Conservation (phyloP, 2,329 filamentous ascomycete genomes). For the Ophiostoma fasciatum region DNA sequence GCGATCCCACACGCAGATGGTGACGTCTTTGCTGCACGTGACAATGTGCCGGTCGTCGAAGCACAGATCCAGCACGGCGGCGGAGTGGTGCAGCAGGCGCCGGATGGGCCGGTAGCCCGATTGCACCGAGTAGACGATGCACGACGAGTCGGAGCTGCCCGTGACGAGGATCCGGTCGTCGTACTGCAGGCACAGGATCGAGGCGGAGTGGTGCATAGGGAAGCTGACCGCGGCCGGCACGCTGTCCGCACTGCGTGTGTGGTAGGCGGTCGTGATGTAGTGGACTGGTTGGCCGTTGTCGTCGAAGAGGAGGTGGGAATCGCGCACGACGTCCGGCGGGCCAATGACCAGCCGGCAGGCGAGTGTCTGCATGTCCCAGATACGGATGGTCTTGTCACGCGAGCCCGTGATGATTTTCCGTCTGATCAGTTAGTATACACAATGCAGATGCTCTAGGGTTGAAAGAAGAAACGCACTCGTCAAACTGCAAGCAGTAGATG, state of each 20-base stretch:
- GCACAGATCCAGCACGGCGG: constrained; percentile 84
- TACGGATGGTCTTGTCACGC: constrained; percentile 83
- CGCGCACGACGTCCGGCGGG: constrained; percentile 48
- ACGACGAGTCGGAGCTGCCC: constrained; percentile 81
- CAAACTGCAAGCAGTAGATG: constrained; percentile 96
- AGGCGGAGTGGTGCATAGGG: constrained; percentile 63
- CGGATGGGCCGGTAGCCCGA: constrained; percentile 65
- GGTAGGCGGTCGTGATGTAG: constrained; percentile 30
- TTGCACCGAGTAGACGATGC: constrained; percentile 80
- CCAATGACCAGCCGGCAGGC: constrained; percentile 79
- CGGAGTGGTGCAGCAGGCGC: constrained; percentile 63
- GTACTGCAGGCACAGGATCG: constrained; percentile 89
- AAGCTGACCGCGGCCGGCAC: constrained; percentile 43
- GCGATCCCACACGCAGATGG: constrained; percentile 89
- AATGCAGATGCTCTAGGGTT: no score
- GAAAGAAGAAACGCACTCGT: constrained; percentile 53
- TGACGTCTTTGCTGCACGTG: constrained; percentile 91
- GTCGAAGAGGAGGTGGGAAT: constrained; percentile 35
- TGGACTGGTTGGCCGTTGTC: constrained; percentile 36
- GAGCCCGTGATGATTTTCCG: constrained; percentile 90
- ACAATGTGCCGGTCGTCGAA: constrained; percentile 89
- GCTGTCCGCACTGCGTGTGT: constrained; percentile 25
- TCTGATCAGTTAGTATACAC: neutral
- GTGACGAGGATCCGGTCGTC: constrained; percentile 88
- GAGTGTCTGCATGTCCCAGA: constrained; percentile 89